Evolutionary conservation across 2,329 filamentous ascomycete genomes (phyloP).

Genomic region (Claviceps africana): DNA sequence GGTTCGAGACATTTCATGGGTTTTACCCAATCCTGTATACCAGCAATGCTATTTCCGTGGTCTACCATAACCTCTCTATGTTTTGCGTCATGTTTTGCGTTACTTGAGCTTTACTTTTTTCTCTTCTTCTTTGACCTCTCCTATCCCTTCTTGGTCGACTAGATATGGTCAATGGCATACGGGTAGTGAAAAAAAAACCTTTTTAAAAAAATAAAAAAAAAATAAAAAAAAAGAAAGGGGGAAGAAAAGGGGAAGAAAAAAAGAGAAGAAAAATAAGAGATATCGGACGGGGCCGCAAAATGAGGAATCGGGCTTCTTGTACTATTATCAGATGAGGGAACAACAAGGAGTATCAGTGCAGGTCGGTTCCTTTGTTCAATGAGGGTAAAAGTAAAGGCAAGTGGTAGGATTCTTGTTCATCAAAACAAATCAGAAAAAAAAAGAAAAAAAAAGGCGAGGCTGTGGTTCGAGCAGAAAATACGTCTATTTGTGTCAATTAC

Average conservation of each 20-base stretch:
- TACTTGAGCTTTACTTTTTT: neutral
- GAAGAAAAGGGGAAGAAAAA: too few species aligned
- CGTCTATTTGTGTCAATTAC: neutral
- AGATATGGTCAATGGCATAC: neutral
- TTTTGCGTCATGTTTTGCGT: neutral
- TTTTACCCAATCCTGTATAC: slow-evolving; percentile 2
- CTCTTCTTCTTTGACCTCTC: neutral
- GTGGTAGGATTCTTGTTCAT: neutral
- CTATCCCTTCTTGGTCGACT: neutral
- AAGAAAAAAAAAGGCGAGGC: neutral
- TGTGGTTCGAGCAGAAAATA: neutral
- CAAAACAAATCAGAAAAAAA: neutral
- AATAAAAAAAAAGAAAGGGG: neutral
- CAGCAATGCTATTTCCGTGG: neutral
- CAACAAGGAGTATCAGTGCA: neutral
- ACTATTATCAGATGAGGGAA: neutral
- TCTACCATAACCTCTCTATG: neutral
- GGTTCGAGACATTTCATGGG: neutral
- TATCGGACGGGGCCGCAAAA: neutral
- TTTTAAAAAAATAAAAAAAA: neutral
- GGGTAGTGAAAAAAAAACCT: neutral
- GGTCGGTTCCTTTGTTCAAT: neutral
- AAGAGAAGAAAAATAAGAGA: neutral
- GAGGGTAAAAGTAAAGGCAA: neutral
- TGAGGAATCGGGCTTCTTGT: neutral